Evolutionary conservation across 352 stramenopile genomes (phyloP).

Genomic region (Phytophthora litchii): DNA sequence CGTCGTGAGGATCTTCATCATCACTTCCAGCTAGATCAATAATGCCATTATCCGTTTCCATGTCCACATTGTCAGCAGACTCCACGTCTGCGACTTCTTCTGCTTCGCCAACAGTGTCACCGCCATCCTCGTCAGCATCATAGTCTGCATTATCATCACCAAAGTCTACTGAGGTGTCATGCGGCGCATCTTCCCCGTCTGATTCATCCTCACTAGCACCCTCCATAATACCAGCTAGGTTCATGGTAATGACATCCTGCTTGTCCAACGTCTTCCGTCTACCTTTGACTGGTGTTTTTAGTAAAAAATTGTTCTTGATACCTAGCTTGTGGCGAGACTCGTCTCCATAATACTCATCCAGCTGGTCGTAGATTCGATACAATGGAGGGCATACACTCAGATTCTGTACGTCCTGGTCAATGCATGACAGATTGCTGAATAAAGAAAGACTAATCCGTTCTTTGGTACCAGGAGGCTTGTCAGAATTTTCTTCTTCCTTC

Average conservation of each 20-base stretch:
- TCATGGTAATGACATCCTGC: conserved; percentile 36
- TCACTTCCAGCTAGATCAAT: conserved; percentile 35
- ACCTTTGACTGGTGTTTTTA: conserved; percentile 60
- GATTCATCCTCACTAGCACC: conserved; percentile 46
- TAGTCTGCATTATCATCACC: conserved; percentile 36
- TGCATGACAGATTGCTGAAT: conserved; percentile 57
- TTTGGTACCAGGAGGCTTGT: conserved; percentile 18
- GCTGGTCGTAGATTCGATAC: conserved; percentile 72
- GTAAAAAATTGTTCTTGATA: conserved; percentile 63
- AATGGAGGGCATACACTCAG: conserved; percentile 72
- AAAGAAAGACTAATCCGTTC: conserved; percentile 54
- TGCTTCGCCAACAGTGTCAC: conserved; percentile 16
- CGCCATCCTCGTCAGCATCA: conserved; percentile 42
- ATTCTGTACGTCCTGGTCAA: conserved; percentile 60
- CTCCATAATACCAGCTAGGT: conserved; percentile 48
- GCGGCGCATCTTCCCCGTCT: conserved; percentile 44
- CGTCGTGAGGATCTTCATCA: conserved; percentile 23
- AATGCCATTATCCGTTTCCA: conserved; percentile 37
- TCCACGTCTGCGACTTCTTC: conserved; percentile 31
- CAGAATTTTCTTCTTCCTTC: conserved; percentile 7
- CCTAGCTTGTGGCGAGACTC: conserved; percentile 58
- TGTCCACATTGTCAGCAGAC: conserved; percentile 32
- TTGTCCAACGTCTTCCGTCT: conserved; percentile 38
- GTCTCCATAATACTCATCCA: conserved; percentile 70
- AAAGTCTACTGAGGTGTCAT: conserved; percentile 45